A percentile compares a stretch with the other conserved stretches of the same genome.
phyloP scores from a whole-genome alignment of 306 rosid species.

The Morella rubra region DNA sequence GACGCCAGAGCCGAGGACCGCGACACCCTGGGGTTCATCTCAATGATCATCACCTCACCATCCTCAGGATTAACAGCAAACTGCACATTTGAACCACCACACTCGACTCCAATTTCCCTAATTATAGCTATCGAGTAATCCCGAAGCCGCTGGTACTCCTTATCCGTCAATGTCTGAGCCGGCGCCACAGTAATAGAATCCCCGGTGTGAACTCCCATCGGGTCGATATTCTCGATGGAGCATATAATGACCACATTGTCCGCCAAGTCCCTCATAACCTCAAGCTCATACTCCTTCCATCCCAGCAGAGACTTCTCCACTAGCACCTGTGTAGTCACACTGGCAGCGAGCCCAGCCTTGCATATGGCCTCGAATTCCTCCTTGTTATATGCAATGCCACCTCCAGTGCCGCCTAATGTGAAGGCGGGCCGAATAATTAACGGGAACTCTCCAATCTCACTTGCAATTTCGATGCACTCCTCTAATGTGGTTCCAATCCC shows the following conservation, averaged over 20 bases:
- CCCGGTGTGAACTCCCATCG: slow-evolving; percentile 98
- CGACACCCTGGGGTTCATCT: slow-evolving; percentile 98
- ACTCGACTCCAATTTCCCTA: slow-evolving; percentile 76
- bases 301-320: slow-evolving; percentile 92
- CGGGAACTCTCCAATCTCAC: slow-evolving; percentile 69
- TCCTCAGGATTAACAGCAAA: slow-evolving; percentile 78
- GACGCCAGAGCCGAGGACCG: slow-evolving; percentile 92
- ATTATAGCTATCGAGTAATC: slow-evolving; percentile 73
- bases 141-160: slow-evolving; percentile 88
- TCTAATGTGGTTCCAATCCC: slow-evolving; percentile 61
- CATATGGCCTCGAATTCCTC: slow-evolving; percentile 85
- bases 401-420: slow-evolving; percentile 91
- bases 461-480: slow-evolving; percentile 59
- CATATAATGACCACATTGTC: slow-evolving; percentile 95
- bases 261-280: slow-evolving; percentile 96
- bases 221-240: slow-evolving; percentile 96
- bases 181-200: slow-evolving; percentile 98
- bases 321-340: slow-evolving; percentile 77
- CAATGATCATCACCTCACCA: slow-evolving; percentile 97
- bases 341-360: slow-evolving; percentile 83
- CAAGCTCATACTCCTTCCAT: slow-evolving; percentile 99
- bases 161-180: slow-evolving; percentile 89
- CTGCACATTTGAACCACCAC: slow-evolving; percentile 95
- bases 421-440: slow-evolving; percentile 82
- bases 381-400: slow-evolving; percentile 87